A percentile compares a stretch with the other conserved stretches of the same genome.
phyloP scores from a whole-genome alignment of 768 basidiomycete genomes.

The Hemileccinum impolitum region DNA sequence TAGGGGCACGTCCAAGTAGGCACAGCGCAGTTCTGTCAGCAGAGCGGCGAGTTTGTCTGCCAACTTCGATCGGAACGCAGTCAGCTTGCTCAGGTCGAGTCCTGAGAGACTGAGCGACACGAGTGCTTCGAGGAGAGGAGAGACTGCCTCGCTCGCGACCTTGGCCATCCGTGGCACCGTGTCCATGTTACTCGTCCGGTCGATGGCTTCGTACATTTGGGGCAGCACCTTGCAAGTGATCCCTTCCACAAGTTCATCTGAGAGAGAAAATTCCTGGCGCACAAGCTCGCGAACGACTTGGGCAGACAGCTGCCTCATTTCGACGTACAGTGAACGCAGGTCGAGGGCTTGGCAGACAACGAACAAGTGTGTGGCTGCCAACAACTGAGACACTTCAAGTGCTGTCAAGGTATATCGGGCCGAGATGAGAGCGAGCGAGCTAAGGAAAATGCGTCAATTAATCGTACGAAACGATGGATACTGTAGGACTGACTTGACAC shows the following conservation, averaged over 20 bases:
- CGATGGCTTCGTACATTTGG: conserved; percentile 50
- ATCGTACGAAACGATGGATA: neutral
- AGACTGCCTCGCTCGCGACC: conserved; percentile 60
- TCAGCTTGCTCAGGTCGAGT: conserved; percentile 22
- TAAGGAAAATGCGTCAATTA: conserved; percentile 23
- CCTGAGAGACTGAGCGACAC: conserved; percentile 5
- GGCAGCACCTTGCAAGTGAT: conserved; percentile 32
- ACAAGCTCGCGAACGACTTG: conserved; percentile 21
- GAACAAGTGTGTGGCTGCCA: conserved; percentile 75
- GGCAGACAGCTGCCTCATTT: conserved; percentile 43
- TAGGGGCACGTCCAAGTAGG: conserved; percentile 26
- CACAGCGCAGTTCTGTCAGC: conserved; percentile 28
- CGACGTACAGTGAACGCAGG: conserved; percentile 68
- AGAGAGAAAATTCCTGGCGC: conserved; percentile 9
- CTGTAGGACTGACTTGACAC: conserved; percentile 66
- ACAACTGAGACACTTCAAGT: conserved; percentile 71
- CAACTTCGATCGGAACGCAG: conserved; percentile 20
- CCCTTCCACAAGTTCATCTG: conserved; percentile 10
- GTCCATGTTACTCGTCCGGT: conserved; percentile 72
- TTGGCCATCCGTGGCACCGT: conserved; percentile 64
- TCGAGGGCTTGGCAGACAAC: conserved; percentile 79
- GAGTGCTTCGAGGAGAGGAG: conserved; percentile 54
- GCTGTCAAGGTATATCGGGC: conserved; percentile 77
- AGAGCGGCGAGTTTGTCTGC: conserved; percentile 15
- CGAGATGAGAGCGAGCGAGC: conserved; percentile 81